These are phyloP conservation scores for Aspergillus sp. DNA, from an alignment of 2,329 filamentous ascomycete genomes.

Conservation along the genomic window DNA sequence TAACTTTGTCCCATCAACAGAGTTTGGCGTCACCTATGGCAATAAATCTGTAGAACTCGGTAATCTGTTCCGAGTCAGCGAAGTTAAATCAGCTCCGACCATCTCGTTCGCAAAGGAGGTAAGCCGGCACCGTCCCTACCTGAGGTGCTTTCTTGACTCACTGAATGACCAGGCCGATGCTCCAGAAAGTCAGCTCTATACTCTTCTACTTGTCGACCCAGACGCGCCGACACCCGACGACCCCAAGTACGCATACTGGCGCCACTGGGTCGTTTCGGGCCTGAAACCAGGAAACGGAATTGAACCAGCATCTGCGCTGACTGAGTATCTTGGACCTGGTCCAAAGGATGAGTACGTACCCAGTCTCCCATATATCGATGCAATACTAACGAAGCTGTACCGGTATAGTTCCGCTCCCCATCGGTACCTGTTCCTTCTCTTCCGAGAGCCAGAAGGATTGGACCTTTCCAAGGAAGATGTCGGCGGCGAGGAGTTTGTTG, in stretches of 20 bases:
- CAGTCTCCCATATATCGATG: neutral
- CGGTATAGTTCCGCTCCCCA: constrained; percentile 13
- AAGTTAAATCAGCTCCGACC: constrained; percentile 11
- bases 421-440: constrained; percentile 18
- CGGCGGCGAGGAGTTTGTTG: constrained; percentile 17
- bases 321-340: constrained; percentile 19
- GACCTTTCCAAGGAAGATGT: constrained; percentile 12
- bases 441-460: constrained; percentile 12
- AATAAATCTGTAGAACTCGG: constrained; percentile 7
- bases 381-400: neutral
- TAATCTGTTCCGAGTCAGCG: constrained; percentile 16
- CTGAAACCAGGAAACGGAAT: neutral
- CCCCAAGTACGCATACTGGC: constrained; percentile 20
- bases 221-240: constrained; percentile 20
- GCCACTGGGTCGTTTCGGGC: constrained; percentile 19
- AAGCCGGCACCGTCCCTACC: too few species aligned
- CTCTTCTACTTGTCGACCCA: constrained; percentile 15
- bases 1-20: constrained; percentile 8
- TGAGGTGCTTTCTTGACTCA: too few species aligned
- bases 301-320: neutral
- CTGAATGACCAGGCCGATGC: constrained; percentile 1
- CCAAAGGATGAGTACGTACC: constrained; percentile 19
- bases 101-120: constrained; percentile 12
- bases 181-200: constrained; percentile 4
- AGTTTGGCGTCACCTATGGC: constrained; percentile 9